Percentiles rank a stretch among this genome's conserved stretches.
These are phyloP conservation scores for Pestalotiopsis sp. DNA, from an alignment of 2,329 filamentous ascomycete genomes.

Conservation along the genomic window DNA sequence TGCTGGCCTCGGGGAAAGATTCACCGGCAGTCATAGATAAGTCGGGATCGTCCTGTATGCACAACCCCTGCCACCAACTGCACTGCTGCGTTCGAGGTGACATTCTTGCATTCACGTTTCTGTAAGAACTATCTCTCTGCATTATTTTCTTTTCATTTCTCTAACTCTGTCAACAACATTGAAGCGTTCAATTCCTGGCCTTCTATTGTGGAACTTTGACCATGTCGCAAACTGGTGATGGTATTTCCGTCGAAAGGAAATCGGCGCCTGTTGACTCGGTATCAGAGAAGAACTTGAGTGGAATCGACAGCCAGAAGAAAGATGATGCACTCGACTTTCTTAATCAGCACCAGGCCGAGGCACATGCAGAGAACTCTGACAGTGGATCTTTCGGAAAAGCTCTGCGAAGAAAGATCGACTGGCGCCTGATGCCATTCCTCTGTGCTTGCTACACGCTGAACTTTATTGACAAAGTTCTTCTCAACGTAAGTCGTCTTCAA, in stretches of 20 bases:
- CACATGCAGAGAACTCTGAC: neutral
- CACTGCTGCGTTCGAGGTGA: neutral
- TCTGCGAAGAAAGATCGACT: conserved; percentile 1
- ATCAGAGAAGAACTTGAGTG: neutral
- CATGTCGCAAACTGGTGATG: neutral
- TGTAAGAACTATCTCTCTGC: neutral
- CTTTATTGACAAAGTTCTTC: conserved; percentile 7
- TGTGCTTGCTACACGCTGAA: conserved; percentile 5
- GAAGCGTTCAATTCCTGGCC: too few species aligned
- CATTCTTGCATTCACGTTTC: neutral
- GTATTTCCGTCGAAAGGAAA: neutral
- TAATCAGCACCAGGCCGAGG: neutral
- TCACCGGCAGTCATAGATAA: neutral
- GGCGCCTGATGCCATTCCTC: neutral
- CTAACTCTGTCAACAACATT: too few species aligned
- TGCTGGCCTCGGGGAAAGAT: neutral
- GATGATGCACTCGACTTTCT: conserved; percentile 5
- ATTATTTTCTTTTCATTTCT: neutral
- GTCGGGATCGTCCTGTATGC: neutral
- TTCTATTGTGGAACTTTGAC: neutral
- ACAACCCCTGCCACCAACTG: neutral
- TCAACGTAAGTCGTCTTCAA: neutral
- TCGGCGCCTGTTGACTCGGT: neutral
- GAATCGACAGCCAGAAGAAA: neutral
- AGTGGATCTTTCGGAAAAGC: neutral